phyloP scores from a whole-genome alignment of 208 protist genomes.

The Herpetomonas samuelpessoai region DNA sequence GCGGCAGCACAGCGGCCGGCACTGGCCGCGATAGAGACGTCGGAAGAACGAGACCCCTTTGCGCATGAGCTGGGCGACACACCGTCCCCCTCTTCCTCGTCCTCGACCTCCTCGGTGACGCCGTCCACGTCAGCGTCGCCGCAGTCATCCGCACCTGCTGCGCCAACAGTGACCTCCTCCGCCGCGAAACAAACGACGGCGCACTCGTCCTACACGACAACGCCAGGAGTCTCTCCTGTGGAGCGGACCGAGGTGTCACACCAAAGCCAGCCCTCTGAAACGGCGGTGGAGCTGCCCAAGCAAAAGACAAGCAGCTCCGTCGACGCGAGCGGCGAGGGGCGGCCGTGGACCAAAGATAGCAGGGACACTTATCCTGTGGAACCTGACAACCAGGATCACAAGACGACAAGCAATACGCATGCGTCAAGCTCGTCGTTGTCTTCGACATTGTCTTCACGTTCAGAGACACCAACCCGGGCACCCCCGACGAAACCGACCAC shows the following conservation, averaged over 20 bases:
- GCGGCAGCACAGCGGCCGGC: background rate
- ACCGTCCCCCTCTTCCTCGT: constrained; percentile 5
- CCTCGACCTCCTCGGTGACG: background rate
- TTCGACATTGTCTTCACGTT: too few relatives aligned
- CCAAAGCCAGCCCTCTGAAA: background rate
- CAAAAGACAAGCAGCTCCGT: too few relatives aligned
- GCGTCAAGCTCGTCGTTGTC: too few relatives aligned
- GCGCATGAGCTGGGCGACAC: background rate
- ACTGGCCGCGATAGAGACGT: background rate
- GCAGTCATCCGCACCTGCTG: background rate
- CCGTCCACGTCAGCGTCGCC: background rate
- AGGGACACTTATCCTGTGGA: too few relatives aligned
- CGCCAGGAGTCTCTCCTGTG: background rate
- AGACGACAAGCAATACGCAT: too few relatives aligned
- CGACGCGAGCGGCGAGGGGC: too few relatives aligned
- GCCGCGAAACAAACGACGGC: background rate
- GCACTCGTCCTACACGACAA: background rate
- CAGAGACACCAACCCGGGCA: too few relatives aligned
- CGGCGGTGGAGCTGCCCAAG: too few relatives aligned
- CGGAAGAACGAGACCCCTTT: background rate
- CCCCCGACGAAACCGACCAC: too few relatives aligned
- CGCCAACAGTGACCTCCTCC: too few relatives aligned
- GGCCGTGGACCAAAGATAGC: too few relatives aligned
- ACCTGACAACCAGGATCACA: too few relatives aligned
- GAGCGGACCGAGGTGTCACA: background rate